Percentiles rank a stretch among this genome's conserved stretches.
phyloP scores from a whole-genome alignment of 495 filamentous ascomycete species.

The Cryomyces minteri region DNA sequence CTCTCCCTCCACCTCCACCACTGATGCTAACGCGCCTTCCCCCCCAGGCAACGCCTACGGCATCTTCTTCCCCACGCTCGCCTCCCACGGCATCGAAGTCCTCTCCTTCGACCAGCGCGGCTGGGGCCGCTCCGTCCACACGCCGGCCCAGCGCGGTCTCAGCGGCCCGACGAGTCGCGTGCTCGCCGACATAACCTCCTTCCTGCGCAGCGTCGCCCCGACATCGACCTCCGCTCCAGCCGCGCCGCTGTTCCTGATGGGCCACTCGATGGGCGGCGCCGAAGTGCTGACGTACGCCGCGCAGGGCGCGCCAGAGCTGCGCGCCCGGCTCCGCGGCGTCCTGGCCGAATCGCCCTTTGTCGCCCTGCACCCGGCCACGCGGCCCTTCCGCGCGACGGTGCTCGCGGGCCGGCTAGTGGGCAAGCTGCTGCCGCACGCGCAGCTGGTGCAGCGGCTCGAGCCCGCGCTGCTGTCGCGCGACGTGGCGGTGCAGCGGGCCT shows the following conservation, averaged over 20 bases:
- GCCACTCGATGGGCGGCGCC: slow-evolving; percentile 74
- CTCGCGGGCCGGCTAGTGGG: slow-evolving; percentile 43
- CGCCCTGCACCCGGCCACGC: slow-evolving; percentile 38
- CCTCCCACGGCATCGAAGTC: slow-evolving; percentile 51
- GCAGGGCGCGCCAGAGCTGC: slow-evolving; percentile 20
- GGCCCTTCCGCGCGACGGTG: slow-evolving; percentile 38
- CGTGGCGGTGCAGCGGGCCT: slow-evolving; percentile 31
- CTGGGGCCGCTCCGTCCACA: slow-evolving; percentile 34
- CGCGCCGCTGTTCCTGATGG: slow-evolving; percentile 64
- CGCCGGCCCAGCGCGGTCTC: slow-evolving; percentile 35
- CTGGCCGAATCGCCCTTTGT: slow-evolving; percentile 54
- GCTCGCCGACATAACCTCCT: slow-evolving; percentile 55
- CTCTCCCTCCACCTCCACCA: neutral
- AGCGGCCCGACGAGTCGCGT: slow-evolving; percentile 55
- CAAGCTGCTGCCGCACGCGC: slow-evolving; percentile 38
- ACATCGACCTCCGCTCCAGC: slow-evolving; percentile 22
- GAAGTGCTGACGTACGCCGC: slow-evolving; percentile 38
- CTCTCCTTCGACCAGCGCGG: slow-evolving; percentile 25
- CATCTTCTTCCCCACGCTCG: slow-evolving; percentile 47
- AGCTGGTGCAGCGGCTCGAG: slow-evolving; percentile 39
- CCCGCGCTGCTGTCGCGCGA: slow-evolving; percentile 43
- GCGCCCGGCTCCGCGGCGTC: slow-evolving; percentile 35
- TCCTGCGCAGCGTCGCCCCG: slow-evolving; percentile 34
- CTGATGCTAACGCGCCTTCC: neutral
- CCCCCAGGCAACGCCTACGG: slow-evolving; percentile 43